Evolutionary conservation across 306 rosid species (phyloP), one percentile per base, ranked within the genome.

Genomic region (Macrotyloma uniflorum): DNA sequence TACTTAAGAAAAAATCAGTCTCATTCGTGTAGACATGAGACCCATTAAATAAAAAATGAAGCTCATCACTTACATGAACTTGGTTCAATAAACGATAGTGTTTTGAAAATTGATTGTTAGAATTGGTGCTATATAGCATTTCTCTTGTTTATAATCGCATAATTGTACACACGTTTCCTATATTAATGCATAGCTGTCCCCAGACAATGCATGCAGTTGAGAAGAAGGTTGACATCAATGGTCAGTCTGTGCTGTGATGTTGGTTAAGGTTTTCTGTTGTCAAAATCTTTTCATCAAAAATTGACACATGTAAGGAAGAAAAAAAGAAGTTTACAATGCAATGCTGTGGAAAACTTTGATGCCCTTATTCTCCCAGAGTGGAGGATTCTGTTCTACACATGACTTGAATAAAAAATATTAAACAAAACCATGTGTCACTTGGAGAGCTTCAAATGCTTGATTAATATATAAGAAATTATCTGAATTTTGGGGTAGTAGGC

Each of bases 401-500:
- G 38, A 45, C 49, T 32, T 51, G 65, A 54, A 53, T 53, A 36
- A 32, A 55, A 43, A 67, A 15, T n/a, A 70, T 23, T 68, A 68
- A 68, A 45, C 8, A 24, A 14, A 68, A 6, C 45, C 43, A 47
- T 47, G 28, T 66, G 19, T 19, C 47, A 70, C 23, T 53, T 20
- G 4, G 20, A 35, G 55, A 71, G 26, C 72, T 63, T 63, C 59
- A 46, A 75, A 75, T 63, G 49, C 38, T 32, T 15, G 19, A 36
- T 72, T 42, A 72, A 62, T 19, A 11, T 36, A 6, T 47, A 5
- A 35, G 18, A 61, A 13, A 15, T 49, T 12, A 1, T 79, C 35
- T 61, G 46, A 79, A 45, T 61, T 49, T 59, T 71, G 23, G 53
- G 57, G 11, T 46, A 62, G 58, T 50, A 70, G 49, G 46, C 22